phyloP scores from a whole-genome alignment of 306 rosid genomes.

The Leucaena leucocephala region DNA sequence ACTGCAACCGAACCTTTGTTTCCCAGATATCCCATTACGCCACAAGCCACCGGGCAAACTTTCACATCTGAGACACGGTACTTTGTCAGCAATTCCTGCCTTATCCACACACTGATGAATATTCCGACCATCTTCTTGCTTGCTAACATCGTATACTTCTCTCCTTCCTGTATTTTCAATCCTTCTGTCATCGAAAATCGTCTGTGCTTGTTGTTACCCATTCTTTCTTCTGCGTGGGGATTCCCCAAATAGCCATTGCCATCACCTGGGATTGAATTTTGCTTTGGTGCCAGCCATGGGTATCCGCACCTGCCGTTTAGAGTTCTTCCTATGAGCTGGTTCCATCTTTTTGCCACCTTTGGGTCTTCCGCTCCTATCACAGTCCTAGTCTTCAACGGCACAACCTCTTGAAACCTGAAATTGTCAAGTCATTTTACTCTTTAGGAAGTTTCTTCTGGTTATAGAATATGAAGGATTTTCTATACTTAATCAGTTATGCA shows the following conservation, averaged over 20 bases:
- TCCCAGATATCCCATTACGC: constrained; percentile 95
- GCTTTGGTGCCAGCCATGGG: constrained; percentile 61
- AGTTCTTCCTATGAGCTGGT: constrained; percentile 66
- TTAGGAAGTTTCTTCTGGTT: neutral
- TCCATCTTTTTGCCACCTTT: constrained; percentile 80
- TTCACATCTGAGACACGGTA: constrained; percentile 68
- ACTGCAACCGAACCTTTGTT: constrained; percentile 92
- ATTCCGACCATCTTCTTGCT: constrained; percentile 99
- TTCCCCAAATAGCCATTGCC: constrained; percentile 24
- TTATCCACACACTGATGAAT: constrained; percentile 85
- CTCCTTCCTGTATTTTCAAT: constrained; percentile 34
- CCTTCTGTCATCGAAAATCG: constrained; percentile 27
- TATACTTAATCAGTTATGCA: constrained; percentile 31
- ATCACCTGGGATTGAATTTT: constrained; percentile 46
- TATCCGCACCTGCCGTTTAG: constrained; percentile 59
- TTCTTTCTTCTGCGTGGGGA: constrained; percentile 32
- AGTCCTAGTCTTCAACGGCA: constrained; percentile 73
- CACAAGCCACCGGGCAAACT: constrained; percentile 89
- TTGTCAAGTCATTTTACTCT: neutral
- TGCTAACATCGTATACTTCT: constrained; percentile 61
- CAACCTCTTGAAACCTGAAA: constrained; percentile 88
- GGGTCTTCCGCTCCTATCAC: constrained; percentile 89
- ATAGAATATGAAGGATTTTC: neutral
- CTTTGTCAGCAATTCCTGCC: constrained; percentile 56
- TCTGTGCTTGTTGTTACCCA: constrained; percentile 15